Evolutionary conservation across 2,329 filamentous ascomycete species (phyloP), one percentile per base, ranked within the genome.

Genomic region (Fusarium beomiforme): DNA sequence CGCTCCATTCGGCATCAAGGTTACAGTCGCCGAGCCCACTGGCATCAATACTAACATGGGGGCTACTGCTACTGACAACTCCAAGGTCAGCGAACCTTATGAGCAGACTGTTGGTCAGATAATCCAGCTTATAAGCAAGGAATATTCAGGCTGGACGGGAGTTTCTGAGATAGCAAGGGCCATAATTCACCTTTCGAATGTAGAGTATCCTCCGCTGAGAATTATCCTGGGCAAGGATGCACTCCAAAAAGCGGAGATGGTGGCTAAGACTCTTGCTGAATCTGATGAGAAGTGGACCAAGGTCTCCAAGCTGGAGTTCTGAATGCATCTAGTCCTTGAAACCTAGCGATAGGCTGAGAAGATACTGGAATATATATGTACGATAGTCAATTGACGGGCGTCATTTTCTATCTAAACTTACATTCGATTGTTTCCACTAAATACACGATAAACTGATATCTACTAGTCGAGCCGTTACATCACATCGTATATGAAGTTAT

Each of bases 31-130:
- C 1, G 82, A 83, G 50, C 83, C 82, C 1, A 82, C 81, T 16
- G 81, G 79, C 12, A 82, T 84, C 43, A 79, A 78, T 49, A 84
- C 83, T 0, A 81, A 84, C n/a, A n/a, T n/a, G 44, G 84, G 79
- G 80, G 78, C 79, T 12, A 77, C 70, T 17, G 79, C 78, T 4
- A 81, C 79, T 71, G 31, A 63, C 8, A 60, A 74, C 0, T 62
- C 64, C 1, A 51, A 62, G 4, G 61, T 82, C n/a, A 81, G 75
- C 54, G 78, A 82, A 56, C 79, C 79, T 2, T 83, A 83, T 31
- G 43, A 77, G 53, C 59, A 72, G 43, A 81, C 76, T 2, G 77
- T 86, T 75, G 79, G 84, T 1, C 56, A 34, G 17, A 74, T 75
- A 53, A 49, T 64, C 21, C 12, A 56, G 55, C 4, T 53, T 33